phyloP scores from a whole-genome alignment of 176 grass and related monocot species.

The Coix lacrymajobi region DNA sequence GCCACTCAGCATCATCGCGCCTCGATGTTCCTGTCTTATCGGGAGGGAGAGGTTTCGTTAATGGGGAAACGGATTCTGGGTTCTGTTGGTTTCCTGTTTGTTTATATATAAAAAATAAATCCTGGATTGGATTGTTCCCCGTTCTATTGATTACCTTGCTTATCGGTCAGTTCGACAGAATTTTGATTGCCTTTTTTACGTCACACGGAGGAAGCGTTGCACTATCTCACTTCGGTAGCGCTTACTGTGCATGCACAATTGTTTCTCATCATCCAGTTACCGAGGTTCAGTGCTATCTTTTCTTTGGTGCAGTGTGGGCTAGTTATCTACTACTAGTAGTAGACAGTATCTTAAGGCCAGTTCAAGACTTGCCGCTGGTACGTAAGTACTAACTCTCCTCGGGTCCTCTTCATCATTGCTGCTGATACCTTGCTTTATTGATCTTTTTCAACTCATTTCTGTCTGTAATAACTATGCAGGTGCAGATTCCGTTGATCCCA shows the following conservation, averaged over 20 bases:
- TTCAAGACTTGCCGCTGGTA: slow-evolving; percentile 9
- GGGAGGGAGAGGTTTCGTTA: neutral
- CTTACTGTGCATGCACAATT: neutral
- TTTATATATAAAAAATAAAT: neutral
- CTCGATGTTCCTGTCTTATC: neutral
- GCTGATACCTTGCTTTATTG: neutral
- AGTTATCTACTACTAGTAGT: neutral
- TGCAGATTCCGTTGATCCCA: neutral
- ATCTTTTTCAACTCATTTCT: neutral
- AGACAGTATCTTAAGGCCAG: neutral
- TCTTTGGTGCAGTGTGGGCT: neutral
- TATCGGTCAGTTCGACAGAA: neutral
- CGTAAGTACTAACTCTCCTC: slow-evolving; percentile 24
- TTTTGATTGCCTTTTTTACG: neutral
- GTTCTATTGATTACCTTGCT: neutral
- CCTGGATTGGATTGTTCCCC: neutral
- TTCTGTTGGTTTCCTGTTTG: neutral
- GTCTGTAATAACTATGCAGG: neutral
- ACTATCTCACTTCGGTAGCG: neutral
- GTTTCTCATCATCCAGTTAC: neutral
- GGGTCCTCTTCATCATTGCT: neutral
- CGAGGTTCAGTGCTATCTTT: neutral
- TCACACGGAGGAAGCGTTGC: neutral
- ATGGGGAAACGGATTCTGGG: neutral
- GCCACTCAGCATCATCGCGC: neutral